Conservation (phyloP, 768 basidiomycete genomes). For the Collybiopsis luxurians region DNA sequence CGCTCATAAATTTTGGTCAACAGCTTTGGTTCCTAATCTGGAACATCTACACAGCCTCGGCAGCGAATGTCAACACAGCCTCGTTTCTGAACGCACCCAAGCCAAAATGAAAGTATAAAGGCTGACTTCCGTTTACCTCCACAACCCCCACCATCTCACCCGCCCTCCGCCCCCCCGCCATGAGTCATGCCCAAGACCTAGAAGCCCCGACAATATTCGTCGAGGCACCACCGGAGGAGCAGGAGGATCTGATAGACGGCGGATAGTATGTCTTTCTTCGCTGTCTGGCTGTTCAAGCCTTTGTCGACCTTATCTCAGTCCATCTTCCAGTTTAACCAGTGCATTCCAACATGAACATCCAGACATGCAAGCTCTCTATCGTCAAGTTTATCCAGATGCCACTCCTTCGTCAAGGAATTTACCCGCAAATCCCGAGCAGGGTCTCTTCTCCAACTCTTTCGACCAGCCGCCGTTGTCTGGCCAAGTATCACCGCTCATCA, state of each 20-base stretch:
- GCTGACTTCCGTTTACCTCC: too few species aligned
- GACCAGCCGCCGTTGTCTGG: background rate
- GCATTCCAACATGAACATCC: background rate
- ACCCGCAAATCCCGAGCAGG: background rate
- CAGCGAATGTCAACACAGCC: background rate
- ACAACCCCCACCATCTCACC: background rate
- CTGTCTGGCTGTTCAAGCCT: background rate
- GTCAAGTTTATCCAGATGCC: background rate
- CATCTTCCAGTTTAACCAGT: slow-evolving; percentile 2
- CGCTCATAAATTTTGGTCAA: too few species aligned
- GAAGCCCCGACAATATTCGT: slow-evolving; percentile 7
- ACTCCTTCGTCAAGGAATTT: background rate
- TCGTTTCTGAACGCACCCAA: background rate
- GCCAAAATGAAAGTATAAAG: background rate
- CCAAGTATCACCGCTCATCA: slow-evolving; percentile 1
- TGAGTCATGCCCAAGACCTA: slow-evolving; percentile 4
- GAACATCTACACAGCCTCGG: background rate
- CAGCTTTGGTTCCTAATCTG: background rate
- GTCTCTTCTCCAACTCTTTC: background rate
- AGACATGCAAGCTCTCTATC: background rate
- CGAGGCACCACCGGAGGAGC: slow-evolving; percentile 4
- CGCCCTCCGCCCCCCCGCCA: background rate
- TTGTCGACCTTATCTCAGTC: slow-evolving; percentile 4
- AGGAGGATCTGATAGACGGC: slow-evolving; percentile 7
- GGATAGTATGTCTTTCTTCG: background rate